Evolutionary conservation across 1,139 yeast genomes (phyloP), one percentile per base, ranked within the genome.

Genomic region (Sugiyamaella neomexicana): DNA sequence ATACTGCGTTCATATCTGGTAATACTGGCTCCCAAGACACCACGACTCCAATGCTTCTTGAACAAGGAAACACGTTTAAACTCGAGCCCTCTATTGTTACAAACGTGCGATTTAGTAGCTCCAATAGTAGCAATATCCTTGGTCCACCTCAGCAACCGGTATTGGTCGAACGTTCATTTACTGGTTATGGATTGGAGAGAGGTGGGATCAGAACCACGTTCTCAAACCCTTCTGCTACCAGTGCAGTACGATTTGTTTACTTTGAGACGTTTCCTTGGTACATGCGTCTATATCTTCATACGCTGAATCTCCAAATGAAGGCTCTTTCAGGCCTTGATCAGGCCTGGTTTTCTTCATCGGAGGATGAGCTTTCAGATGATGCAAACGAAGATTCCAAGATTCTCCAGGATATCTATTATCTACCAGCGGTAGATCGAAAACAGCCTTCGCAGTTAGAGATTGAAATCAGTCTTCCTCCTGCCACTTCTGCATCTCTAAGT

Each of bases 211-310:
- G 97, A 68, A 81, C 87, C 0, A 86, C 83, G 7, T 80, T 91
- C 63, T 74, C 76, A 17, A 95, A 93, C 66, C 89, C 91, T 0
- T 72, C 81, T 0, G 60, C 64, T 2, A 66, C 74, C 5, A 66
- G 70, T 13, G 69, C 78, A 0, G 79, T 83, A 1, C 70, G 72
- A 2, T 75, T 90, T 52, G 73, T 82, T 1, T 88, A 88, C 63
- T 85, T 85, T 64, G 97, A 93, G 68, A 79, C 90, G 0, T 75
- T 90, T 36, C 99, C 99, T 0, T 93, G 99, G 99, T 93, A 82
- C 68, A 85, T 91, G 82, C 81, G 95, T 61, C 72, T 89, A 2
- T 93, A 88, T 65, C 72, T 93, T 50, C 90, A 89, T 62, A 83
- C 96, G 0, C 69, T 90, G 56, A 50, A 55, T 20, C 59, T 67